Evolutionary conservation across 208 protist genomes (phyloP).

Genomic region (Acanthamoeba culbertsoni): DNA sequence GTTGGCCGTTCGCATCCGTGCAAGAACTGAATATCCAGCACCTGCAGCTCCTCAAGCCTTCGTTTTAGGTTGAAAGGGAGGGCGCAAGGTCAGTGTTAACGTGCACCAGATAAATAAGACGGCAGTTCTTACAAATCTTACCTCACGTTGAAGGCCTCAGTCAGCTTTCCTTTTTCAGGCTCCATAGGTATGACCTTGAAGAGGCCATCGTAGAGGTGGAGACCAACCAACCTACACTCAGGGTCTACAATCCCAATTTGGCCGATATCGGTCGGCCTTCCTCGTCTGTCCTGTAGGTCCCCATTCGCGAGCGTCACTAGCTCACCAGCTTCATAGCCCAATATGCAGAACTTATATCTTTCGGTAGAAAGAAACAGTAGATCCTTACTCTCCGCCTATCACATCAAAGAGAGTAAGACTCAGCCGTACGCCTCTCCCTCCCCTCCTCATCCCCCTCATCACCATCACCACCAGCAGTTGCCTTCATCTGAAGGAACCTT

Average conservation of each 20-base stretch:
- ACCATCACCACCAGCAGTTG: neutral
- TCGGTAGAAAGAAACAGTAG: constrained; percentile 81
- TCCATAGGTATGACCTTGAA: constrained; percentile 83
- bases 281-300: constrained; percentile 71
- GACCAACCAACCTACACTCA: constrained; percentile 71
- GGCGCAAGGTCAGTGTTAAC: too few relatives aligned
- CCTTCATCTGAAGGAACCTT: neutral
- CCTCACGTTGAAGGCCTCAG: constrained; percentile 80
- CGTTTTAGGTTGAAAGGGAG: neutral
- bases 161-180: constrained; percentile 59
- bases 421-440: neutral
- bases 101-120: too few relatives aligned
- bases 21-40: constrained; percentile 85
- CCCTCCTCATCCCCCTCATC: neutral
- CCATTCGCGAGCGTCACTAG: constrained; percentile 78
- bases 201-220: constrained; percentile 83
- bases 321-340: constrained; percentile 74
- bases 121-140: too few relatives aligned
- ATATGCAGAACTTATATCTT: constrained; percentile 78
- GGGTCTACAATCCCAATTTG: constrained; percentile 80
- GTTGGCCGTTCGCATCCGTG: constrained; percentile 72
- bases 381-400: constrained; percentile 66
- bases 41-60: constrained; percentile 77
- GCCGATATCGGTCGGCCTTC: constrained; percentile 67
- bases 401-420: neutral